Percentiles rank a stretch among this genome's conserved stretches.
phyloP scores from a whole-genome alignment of 257 asterid genomes.

The Henckelia pumila region DNA sequence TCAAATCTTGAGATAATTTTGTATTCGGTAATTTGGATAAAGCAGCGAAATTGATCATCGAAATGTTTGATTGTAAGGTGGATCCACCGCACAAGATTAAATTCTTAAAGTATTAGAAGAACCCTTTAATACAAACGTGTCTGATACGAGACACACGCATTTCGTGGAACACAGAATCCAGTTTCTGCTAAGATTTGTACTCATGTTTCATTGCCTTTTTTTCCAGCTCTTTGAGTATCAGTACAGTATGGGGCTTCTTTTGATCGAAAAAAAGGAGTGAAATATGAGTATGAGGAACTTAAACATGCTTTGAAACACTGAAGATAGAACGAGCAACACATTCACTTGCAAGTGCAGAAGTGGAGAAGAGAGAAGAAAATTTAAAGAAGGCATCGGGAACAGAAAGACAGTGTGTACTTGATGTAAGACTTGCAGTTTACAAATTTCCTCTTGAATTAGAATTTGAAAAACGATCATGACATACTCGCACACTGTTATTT shows the following conservation, averaged over 20 bases:
- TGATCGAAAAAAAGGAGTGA: conserved; percentile 98
- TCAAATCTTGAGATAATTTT: neutral
- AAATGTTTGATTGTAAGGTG: too few species aligned
- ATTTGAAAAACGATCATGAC: too few species aligned
- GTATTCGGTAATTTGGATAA: too few species aligned
- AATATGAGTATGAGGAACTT: conserved; percentile 64
- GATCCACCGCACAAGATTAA: too few species aligned
- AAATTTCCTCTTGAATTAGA: neutral
- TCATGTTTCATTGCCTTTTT: conserved; percentile 11
- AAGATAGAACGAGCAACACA: conserved; percentile 69
- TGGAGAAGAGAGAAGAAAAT: conserved; percentile 86
- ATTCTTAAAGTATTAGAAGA: too few species aligned
- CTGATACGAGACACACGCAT: too few species aligned
- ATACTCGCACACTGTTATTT: too few species aligned
- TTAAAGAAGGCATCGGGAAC: conserved; percentile 88
- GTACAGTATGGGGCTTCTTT: conserved; percentile 90
- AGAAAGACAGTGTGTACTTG: conserved; percentile 81
- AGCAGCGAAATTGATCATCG: too few species aligned
- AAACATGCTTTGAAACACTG: conserved; percentile 46
- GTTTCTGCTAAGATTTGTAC: too few species aligned
- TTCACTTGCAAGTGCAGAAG: conserved; percentile 65
- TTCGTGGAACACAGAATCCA: too few species aligned
- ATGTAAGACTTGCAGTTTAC: conserved; percentile 48
- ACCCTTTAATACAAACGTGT: too few species aligned
- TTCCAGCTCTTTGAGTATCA: conserved; percentile 88